Evolutionary conservation across 345 rosid species (phyloP).

Genomic region (Hevea brasiliensis): DNA sequence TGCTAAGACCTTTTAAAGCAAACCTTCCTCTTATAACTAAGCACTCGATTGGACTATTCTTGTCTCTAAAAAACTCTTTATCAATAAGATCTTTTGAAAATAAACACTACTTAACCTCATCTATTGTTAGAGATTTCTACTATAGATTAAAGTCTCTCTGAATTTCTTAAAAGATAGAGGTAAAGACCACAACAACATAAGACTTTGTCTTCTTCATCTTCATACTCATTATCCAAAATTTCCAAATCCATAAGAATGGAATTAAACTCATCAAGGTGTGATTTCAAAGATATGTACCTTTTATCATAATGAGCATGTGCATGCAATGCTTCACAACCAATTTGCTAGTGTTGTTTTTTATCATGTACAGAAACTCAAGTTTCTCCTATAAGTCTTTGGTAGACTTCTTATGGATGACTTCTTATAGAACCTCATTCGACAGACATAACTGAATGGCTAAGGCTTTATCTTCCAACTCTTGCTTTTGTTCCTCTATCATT

Average conservation of each 20-base stretch:
- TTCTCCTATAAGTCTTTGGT: background rate
- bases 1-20: no score
- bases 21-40: no score
- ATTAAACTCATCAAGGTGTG: background rate
- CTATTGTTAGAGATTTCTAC: background rate
- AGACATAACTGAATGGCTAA: background rate
- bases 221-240: background rate
- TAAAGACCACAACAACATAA: background rate
- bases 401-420: background rate
- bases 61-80: no score
- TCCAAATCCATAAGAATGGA: background rate
- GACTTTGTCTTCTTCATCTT: background rate
- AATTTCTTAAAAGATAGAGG: background rate
- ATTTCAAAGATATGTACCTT: background rate
- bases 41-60: no score
- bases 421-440: background rate
- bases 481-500: background rate
- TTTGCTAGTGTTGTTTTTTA: background rate
- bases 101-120: background rate
- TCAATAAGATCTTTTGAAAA: background rate
- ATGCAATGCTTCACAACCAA: background rate
- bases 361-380: background rate
- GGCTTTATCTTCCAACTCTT: background rate
- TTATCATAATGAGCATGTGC: background rate
- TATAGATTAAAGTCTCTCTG: background rate